phyloP scores from a whole-genome alignment of 805 yeast species.

The Saturnispora bothae region DNA sequence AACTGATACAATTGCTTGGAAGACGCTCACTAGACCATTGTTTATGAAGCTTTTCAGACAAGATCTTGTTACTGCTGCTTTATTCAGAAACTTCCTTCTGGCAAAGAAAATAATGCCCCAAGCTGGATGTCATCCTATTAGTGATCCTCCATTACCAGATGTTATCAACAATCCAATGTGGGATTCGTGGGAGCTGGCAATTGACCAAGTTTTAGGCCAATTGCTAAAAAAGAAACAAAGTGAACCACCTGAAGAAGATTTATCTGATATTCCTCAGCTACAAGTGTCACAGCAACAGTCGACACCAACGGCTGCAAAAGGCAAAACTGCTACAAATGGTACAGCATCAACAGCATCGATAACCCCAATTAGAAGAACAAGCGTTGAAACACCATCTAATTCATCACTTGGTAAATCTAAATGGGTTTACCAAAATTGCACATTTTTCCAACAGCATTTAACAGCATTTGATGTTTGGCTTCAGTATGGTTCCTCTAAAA shows the following conservation, averaged over 20 bases:
- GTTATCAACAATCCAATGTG: conserved; percentile 83
- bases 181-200: conserved; percentile 97
- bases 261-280: conserved; percentile 23
- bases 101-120: conserved; percentile 93
- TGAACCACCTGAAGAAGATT: conserved; percentile 18
- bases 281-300: conserved; percentile 12
- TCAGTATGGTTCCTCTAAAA: conserved; percentile 74
- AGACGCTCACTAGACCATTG: conserved; percentile 73
- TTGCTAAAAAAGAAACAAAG: conserved; percentile 33
- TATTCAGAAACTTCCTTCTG: conserved; percentile 81
- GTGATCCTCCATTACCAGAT: conserved; percentile 89
- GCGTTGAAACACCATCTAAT: not conserved
- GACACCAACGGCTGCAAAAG: conserved; percentile 1
- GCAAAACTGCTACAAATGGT: not conserved
- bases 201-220: conserved; percentile 83
- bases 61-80: conserved; percentile 92
- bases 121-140: conserved; percentile 86
- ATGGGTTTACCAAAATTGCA: conserved; percentile 71
- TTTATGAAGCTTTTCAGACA: conserved; percentile 89
- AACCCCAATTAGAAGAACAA: conserved; percentile 1
- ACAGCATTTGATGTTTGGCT: conserved; percentile 97
- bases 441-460: conserved; percentile 90
- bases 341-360: conserved; percentile 7
- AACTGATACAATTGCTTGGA: conserved; percentile 98
- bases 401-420: conserved; percentile 7